These are phyloP conservation scores for Cladophialophora immunda DNA, from an alignment of 2,329 filamentous ascomycete genomes.

Conservation along the genomic window DNA sequence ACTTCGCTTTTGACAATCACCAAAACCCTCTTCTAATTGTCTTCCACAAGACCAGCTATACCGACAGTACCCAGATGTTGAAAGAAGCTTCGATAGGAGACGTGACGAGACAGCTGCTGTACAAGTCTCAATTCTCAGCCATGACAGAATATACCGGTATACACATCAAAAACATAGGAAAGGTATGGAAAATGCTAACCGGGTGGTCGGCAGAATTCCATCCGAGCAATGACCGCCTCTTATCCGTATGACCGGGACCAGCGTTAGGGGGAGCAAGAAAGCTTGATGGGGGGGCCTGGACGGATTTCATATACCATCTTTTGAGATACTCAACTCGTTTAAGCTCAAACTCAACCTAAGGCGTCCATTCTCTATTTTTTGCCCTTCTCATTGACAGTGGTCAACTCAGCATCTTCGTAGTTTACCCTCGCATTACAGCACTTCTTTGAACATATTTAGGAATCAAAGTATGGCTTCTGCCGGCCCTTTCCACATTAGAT, in stretches of 20 bases:
- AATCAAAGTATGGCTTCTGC: not conserved
- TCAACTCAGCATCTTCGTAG: not conserved
- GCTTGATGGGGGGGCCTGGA: no score
- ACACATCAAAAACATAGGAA: not conserved
- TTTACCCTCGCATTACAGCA: not conserved
- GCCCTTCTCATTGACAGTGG: no score
- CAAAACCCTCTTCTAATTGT: no score
- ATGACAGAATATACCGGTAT: not conserved
- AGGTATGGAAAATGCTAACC: not conserved
- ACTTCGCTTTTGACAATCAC: not conserved
- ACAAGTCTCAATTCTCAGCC: constrained; percentile 3
- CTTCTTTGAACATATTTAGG: not conserved
- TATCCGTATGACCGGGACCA: no score
- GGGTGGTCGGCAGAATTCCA: constrained; percentile 3
- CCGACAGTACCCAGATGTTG: not conserved
- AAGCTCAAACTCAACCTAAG: no score
- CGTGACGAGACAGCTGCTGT: not conserved
- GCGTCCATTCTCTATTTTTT: no score
- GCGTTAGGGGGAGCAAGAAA: no score
- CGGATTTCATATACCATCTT: no score
- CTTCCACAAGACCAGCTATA: not conserved
- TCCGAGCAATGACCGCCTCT: constrained; percentile 2
- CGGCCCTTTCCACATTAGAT: not conserved
- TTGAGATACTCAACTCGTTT: no score
- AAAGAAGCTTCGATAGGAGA: not conserved